Conservation (phyloP, 192 early-diverging fungal genomes). For the Diversispora eburnea region DNA sequence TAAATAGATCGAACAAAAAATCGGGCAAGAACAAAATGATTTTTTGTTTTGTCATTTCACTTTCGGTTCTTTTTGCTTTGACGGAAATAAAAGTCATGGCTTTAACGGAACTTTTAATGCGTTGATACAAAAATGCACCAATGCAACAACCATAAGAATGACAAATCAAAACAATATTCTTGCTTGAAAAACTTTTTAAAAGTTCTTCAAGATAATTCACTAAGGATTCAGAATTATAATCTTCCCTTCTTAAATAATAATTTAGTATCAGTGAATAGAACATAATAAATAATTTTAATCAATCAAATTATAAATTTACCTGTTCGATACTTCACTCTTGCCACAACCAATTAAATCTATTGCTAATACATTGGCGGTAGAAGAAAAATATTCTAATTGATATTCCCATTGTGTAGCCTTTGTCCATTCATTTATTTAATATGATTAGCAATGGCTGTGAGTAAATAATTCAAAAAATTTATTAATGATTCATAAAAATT, state of each 20-base stretch:
- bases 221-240: constrained; percentile 47
- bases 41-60: constrained; percentile 31
- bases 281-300: neutral
- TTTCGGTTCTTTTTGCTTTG: constrained; percentile 43
- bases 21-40: constrained; percentile 43
- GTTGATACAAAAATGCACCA: constrained; percentile 42
- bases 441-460: constrained; percentile 1
- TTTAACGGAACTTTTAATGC: constrained; percentile 36
- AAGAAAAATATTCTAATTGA: constrained; percentile 55
- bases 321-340: constrained; percentile 46
- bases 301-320: constrained; percentile 32
- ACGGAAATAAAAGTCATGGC: constrained; percentile 51
- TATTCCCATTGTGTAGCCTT: constrained; percentile 53
- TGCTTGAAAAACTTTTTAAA: constrained; percentile 44
- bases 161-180: constrained; percentile 48
- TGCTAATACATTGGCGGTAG: constrained; percentile 49
- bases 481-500: neutral
- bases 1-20: constrained; percentile 43
- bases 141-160: constrained; percentile 57
- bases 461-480: constrained; percentile 2
- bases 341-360: constrained; percentile 56
- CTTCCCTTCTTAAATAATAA: constrained; percentile 34
- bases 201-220: constrained; percentile 44
- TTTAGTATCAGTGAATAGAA: neutral
- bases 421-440: neutral